Conservation (phyloP, 169 alveolate genomes). For the Ichthyophthirius multifiliis region DNA sequence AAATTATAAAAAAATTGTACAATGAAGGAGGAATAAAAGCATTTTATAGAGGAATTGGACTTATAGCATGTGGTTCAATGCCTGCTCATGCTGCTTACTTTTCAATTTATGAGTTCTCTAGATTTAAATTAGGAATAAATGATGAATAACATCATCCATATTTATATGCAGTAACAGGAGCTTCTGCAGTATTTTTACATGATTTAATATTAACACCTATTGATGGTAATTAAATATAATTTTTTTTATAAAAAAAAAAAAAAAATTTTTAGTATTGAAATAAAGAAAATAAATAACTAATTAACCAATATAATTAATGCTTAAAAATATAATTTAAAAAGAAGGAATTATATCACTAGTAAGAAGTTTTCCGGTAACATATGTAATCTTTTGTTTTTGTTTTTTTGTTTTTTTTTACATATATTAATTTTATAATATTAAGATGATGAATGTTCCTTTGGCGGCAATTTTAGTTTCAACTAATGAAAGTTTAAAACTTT, state of each 20-base stretch:
- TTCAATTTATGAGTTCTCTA: slow-evolving; percentile 83
- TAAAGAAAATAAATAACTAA: slow-evolving; percentile 33
- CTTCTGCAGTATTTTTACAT: slow-evolving; percentile 93
- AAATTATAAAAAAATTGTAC: slow-evolving; percentile 24
- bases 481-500: slow-evolving; percentile 90
- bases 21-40: slow-evolving; percentile 12
- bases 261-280: slow-evolving; percentile 7
- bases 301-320: not conserved
- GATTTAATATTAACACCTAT: slow-evolving; percentile 97
- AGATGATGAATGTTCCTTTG: slow-evolving; percentile 94
- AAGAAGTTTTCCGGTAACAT: slow-evolving; percentile 93
- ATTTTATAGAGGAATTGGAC: slow-evolving; percentile 91
- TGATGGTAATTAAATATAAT: slow-evolving; percentile 67
- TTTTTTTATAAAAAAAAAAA: not conserved
- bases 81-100: slow-evolving; percentile 99
- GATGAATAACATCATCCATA: slow-evolving; percentile 60
- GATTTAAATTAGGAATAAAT: slow-evolving; percentile 30
- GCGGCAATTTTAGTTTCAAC: slow-evolving; percentile 90
- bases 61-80: slow-evolving; percentile 94
- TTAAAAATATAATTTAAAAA: slow-evolving; percentile 57
- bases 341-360: slow-evolving; percentile 92
- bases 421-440: not conserved
- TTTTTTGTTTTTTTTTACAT: not conserved
- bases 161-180: slow-evolving; percentile 89
- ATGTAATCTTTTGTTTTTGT: not conserved